Percentiles rank a stretch among this genome's conserved stretches.
phyloP scores from a whole-genome alignment of 2,329 filamentous ascomycete genomes.

The Ophiostoma triangulosporum region DNA sequence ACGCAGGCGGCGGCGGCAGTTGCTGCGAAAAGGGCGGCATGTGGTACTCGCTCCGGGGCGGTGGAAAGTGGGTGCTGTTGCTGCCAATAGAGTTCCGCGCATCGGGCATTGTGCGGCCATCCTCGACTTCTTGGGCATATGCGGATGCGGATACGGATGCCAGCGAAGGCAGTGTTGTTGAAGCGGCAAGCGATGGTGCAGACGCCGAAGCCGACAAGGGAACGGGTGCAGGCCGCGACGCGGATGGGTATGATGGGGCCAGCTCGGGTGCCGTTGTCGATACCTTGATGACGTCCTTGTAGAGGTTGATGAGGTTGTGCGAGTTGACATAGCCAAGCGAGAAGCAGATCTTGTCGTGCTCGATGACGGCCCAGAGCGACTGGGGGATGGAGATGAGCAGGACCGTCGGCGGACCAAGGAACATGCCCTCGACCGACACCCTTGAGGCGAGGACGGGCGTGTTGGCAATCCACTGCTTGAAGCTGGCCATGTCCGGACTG shows the following conservation, averaged over 20 bases:
- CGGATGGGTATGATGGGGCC: not conserved
- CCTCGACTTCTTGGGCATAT: slow-evolving; percentile 37
- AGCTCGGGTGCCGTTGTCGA: slow-evolving; percentile 20
- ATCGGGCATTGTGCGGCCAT: slow-evolving; percentile 42
- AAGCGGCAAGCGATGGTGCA: not conserved
- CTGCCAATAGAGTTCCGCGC: slow-evolving; percentile 34
- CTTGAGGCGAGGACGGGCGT: slow-evolving; percentile 41
- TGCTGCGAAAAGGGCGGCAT: slow-evolving; percentile 5
- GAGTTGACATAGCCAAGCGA: slow-evolving; percentile 53
- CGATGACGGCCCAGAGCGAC: slow-evolving; percentile 48
- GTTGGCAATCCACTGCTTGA: slow-evolving; percentile 52
- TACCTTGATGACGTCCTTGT: slow-evolving; percentile 42
- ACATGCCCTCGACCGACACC: slow-evolving; percentile 54
- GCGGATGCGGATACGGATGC: slow-evolving; percentile 16
- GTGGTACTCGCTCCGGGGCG: slow-evolving; percentile 2
- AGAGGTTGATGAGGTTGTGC: slow-evolving; percentile 52
- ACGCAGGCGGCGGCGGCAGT: not conserved
- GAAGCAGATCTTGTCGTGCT: slow-evolving; percentile 53
- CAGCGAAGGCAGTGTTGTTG: not conserved
- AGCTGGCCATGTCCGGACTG: slow-evolving; percentile 51
- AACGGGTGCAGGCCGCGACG: not conserved
- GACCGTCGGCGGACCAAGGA: slow-evolving; percentile 52
- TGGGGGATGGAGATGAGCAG: slow-evolving; percentile 53
- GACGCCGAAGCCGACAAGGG: not conserved
- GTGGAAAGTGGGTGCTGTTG: not conserved